Conservation (phyloP, 2,329 filamentous ascomycete genomes). For the Claviceps citrina region DNA sequence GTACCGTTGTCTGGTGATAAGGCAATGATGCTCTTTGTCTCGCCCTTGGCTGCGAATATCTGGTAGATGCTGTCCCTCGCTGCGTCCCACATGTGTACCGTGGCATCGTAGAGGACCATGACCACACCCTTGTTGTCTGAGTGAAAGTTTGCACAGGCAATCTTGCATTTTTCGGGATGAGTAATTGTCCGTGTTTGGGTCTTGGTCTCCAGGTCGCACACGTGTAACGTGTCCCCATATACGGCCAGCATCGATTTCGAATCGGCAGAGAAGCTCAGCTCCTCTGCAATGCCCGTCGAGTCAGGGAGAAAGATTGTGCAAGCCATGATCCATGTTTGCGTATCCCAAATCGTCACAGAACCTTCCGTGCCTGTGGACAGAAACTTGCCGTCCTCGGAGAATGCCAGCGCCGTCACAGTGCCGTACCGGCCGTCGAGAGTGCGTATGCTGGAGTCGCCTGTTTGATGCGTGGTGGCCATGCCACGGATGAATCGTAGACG, state of each 20-base stretch:
- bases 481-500: conserved; percentile 8
- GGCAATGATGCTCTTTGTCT: conserved; percentile 7
- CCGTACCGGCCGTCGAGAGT: conserved; percentile 7
- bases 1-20: conserved; percentile 6
- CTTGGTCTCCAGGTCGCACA: conserved; percentile 6
- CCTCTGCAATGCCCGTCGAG: conserved; percentile 5
- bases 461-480: conserved; percentile 6
- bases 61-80: conserved; percentile 2
- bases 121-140: conserved; percentile 5
- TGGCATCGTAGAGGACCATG: conserved; percentile 6
- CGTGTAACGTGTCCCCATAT: conserved; percentile 5
- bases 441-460: conserved; percentile 5
- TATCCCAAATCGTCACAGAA: conserved; percentile 5
- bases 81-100: conserved; percentile 6
- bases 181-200: background rate
- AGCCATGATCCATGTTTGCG: background rate
- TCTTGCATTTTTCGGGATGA: conserved; percentile 5
- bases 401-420: conserved; percentile 5
- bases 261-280: conserved; percentile 7
- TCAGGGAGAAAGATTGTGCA: conserved; percentile 7
- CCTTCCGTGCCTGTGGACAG: conserved; percentile 6
- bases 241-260: conserved; percentile 6
- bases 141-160: conserved; percentile 7
- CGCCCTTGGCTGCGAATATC: conserved; percentile 6
- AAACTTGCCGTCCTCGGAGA: conserved; percentile 6